These are phyloP conservation scores for Puccinia hordei DNA, from an alignment of 1,284 basidiomycete genomes.

Conservation along the genomic window DNA sequence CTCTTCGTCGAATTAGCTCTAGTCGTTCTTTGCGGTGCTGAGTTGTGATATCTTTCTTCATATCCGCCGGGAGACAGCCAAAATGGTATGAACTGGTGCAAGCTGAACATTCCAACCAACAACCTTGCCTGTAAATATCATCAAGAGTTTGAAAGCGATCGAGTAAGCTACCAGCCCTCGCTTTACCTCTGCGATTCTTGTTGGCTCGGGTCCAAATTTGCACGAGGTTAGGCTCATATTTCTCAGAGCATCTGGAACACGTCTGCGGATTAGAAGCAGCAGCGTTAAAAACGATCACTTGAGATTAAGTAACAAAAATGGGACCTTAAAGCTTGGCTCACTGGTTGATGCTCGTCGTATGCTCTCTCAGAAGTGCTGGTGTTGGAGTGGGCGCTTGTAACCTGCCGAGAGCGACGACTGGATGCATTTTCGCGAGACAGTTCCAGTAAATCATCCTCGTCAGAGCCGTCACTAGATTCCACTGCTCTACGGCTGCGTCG, in stretches of 20 bases:
- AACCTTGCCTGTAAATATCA: constrained; percentile 48
- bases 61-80: constrained; percentile 48
- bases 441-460: constrained; percentile 19
- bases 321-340: background rate
- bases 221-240: constrained; percentile 42
- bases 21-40: constrained; percentile 42
- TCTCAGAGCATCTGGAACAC: constrained; percentile 44
- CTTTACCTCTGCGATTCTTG: constrained; percentile 32
- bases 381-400: constrained; percentile 20
- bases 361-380: constrained; percentile 21
- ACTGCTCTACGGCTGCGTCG: constrained; percentile 12
- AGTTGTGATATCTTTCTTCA: constrained; percentile 39
- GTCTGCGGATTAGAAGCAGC: constrained; percentile 10
- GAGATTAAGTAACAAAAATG: background rate
- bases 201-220: constrained; percentile 34
- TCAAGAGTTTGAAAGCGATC: constrained; percentile 41
- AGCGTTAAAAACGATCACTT: background rate
- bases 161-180: constrained; percentile 29
- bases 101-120: constrained; percentile 48
- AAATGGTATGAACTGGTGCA: constrained; percentile 49
- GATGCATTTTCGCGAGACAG: constrained; percentile 2
- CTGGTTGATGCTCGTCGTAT: constrained; percentile 42
- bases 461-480: constrained; percentile 22
- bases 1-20: constrained; percentile 8
- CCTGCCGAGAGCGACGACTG: constrained; percentile 5